Conservation (phyloP, 202 grass and related monocot species). For the Zoysia matrella region DNA sequence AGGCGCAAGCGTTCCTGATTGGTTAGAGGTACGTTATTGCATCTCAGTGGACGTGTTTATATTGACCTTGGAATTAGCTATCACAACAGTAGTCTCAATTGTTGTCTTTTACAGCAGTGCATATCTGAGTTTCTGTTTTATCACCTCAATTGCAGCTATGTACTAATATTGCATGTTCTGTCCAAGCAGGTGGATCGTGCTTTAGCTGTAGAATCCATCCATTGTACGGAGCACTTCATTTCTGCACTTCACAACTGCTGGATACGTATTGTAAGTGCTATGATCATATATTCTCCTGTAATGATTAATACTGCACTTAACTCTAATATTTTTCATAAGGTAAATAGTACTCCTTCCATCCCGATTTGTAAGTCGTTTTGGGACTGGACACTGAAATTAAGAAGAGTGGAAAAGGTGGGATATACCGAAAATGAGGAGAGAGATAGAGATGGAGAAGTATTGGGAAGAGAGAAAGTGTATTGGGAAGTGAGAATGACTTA, state of each 20-base stretch:
- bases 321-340: neutral
- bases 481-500: too few species aligned
- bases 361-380: neutral
- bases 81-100: neutral
- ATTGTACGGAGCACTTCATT: constrained; percentile 64
- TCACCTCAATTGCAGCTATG: neutral
- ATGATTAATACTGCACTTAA: neutral
- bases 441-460: too few species aligned
- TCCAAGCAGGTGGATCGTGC: constrained; percentile 60
- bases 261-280: constrained; percentile 65
- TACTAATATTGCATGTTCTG: constrained; percentile 33
- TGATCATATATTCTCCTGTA: constrained; percentile 4
- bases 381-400: too few species aligned
- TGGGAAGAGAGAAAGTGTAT: too few species aligned
- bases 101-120: neutral
- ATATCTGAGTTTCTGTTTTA: neutral
- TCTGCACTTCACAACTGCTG: constrained; percentile 66
- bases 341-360: neutral
- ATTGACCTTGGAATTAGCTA: neutral
- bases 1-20: constrained; percentile 61
- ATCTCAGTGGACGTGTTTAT: constrained; percentile 33
- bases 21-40: constrained; percentile 67
- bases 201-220: constrained; percentile 69
- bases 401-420: too few species aligned
- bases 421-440: too few species aligned